Evolutionary conservation across 2,329 filamentous ascomycete genomes (phyloP), one percentile per base, ranked within the genome.

Genomic region (Pseudogymnoascus sp.): DNA sequence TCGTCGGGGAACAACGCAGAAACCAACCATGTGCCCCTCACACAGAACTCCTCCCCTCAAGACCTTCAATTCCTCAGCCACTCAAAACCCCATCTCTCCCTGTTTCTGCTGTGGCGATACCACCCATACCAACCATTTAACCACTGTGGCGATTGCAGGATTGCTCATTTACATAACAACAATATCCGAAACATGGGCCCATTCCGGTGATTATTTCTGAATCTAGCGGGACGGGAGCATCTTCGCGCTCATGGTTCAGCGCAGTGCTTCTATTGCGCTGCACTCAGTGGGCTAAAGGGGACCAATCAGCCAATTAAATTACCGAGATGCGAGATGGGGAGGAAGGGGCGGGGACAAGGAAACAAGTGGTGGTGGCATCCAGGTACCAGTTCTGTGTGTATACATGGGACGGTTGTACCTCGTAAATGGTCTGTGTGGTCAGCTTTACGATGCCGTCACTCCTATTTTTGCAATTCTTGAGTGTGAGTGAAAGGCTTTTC

Each of bases 151-250:
- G 12, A 48, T 21, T 27, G 42, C 42, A 48, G 42, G 42, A 48
- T 39, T 48, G 42, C 21, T 48, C 13, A 29, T 48, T 48, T 48
- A 31, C 42, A 48, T 31, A 48, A 48, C 42, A 48, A 48, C 39
- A 42, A 48, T 48, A 48, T 48, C 42, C 42, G 42, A 48, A 48
- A 48, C 42, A 51, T 51, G 44, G 44, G 44, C 44, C 44, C 44
- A 51, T 51, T 51, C 25, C 27, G 44, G 44, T 51, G 44, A 51
- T 51, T 51, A 51, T 51, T 51, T n/a, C 25, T 51, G 13, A 27
- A 51, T 51, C 44, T 31, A 51, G 44, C 27, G 44, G 44, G 13
- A 51, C 44, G 25, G 44, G 44, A 51, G 44, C 44, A 51, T 51
- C 44, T 51, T 13, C 9, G 25, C 21, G 25, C 21, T 17, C 41